Conservation (phyloP, 2,329 filamentous ascomycete species). For the Bipolaris cookei region DNA sequence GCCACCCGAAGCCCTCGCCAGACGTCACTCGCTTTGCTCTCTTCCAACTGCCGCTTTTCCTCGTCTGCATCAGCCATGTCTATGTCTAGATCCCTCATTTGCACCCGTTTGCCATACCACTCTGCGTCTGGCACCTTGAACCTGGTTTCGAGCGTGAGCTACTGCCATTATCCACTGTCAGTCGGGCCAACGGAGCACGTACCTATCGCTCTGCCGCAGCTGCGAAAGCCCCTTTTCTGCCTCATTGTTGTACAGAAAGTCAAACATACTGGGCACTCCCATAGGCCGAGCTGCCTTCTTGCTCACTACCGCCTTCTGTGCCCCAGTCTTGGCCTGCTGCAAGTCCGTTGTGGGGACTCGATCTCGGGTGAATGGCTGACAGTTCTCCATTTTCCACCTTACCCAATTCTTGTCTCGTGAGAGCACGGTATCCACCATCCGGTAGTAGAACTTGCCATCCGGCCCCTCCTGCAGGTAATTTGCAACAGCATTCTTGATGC, state of each 20-base stretch:
- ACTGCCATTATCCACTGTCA: constrained; percentile 5
- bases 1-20: constrained; percentile 89
- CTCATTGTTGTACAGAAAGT: constrained; percentile 75
- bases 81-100: constrained; percentile 82
- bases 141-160: constrained; percentile 53
- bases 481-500: constrained; percentile 79
- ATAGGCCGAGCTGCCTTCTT: constrained; percentile 68
- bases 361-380: constrained; percentile 81
- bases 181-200: constrained; percentile 41
- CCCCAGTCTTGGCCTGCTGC: constrained; percentile 69
- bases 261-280: constrained; percentile 41
- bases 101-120: constrained; percentile 74
- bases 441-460: constrained; percentile 91
- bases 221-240: constrained; percentile 68
- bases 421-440: constrained; percentile 95
- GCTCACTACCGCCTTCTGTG: constrained; percentile 70
- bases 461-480: constrained; percentile 79
- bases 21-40: constrained; percentile 82
- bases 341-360: constrained; percentile 74
- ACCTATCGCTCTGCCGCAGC: constrained; percentile 68
- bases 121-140: constrained; percentile 73
- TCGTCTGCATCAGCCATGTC: constrained; percentile 75
- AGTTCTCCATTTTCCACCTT: constrained; percentile 95
- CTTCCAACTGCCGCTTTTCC: constrained; percentile 65
- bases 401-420: constrained; percentile 98